Evolutionary conservation across 495 filamentous ascomycete species (phyloP).

Genomic region (Lasiosphaeria miniovina): DNA sequence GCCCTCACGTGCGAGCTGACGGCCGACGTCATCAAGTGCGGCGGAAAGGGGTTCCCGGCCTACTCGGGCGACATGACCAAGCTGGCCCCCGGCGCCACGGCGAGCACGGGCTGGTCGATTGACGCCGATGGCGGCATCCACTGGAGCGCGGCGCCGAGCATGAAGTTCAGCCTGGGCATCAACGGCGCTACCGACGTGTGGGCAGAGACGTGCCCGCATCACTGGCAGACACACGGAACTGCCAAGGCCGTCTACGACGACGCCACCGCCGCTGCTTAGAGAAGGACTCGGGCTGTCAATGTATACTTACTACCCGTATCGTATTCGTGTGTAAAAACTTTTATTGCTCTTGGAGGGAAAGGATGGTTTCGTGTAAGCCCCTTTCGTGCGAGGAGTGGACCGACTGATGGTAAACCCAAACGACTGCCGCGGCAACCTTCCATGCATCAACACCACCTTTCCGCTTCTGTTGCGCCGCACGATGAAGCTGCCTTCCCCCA

Average conservation of each 20-base stretch:
- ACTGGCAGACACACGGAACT: slow-evolving; percentile 15
- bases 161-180: slow-evolving; percentile 23
- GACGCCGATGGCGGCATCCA: slow-evolving; percentile 19
- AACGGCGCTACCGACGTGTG: slow-evolving; percentile 10
- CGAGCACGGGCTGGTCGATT: slow-evolving; percentile 20
- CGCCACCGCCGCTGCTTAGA: too few relatives aligned
- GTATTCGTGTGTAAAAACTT: too few relatives aligned
- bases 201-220: slow-evolving; percentile 25
- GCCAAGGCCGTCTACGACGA: slow-evolving; percentile 17
- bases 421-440: too few relatives aligned
- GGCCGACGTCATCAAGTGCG: slow-evolving; percentile 23
- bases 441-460: too few relatives aligned
- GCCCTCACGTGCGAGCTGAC: slow-evolving; percentile 18
- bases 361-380: too few relatives aligned
- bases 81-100: slow-evolving; percentile 8
- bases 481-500: too few relatives aligned
- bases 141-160: slow-evolving; percentile 17
- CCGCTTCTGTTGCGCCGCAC: too few relatives aligned
- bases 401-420: too few relatives aligned
- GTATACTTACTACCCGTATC: too few relatives aligned
- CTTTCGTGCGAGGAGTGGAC: too few relatives aligned
- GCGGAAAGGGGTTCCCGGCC: slow-evolving; percentile 20
- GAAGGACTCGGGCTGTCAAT: too few relatives aligned
- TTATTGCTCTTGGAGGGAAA: too few relatives aligned
- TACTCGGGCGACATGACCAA: slow-evolving; percentile 22